Conservation (phyloP, 2,329 filamentous ascomycete genomes). For the Aspergillus floridensis region DNA sequence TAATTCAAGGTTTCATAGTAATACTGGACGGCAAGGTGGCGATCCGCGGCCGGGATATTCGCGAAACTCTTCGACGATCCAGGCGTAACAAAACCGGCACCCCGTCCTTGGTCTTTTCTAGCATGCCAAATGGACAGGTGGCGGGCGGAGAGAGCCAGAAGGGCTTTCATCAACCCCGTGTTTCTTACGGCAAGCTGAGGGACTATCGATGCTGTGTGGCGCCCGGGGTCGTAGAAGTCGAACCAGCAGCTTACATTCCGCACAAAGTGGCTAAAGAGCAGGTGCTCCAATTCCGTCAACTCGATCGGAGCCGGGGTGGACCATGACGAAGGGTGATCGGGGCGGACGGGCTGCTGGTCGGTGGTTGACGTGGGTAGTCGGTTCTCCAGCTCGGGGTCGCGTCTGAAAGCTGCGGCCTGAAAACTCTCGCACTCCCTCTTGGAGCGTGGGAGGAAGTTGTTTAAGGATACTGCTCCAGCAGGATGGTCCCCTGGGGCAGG, state of each 20-base stretch:
- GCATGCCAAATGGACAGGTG: constrained; percentile 44
- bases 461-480: constrained; percentile 8
- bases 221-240: constrained; percentile 45
- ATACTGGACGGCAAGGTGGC: constrained; percentile 50
- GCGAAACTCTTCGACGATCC: background rate
- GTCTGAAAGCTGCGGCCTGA: constrained; percentile 18
- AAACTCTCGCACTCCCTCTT: constrained; percentile 19
- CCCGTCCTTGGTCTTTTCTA: background rate
- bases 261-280: constrained; percentile 17
- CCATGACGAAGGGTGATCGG: constrained; percentile 19
- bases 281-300: constrained; percentile 10
- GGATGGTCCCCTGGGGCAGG: constrained; percentile 27
- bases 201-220: constrained; percentile 39
- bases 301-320: constrained; percentile 10
- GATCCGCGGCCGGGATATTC: constrained; percentile 25
- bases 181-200: constrained; percentile 51
- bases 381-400: constrained; percentile 17
- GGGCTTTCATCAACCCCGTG: constrained; percentile 56
- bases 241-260: constrained; percentile 35
- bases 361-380: constrained; percentile 25
- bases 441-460: constrained; percentile 8
- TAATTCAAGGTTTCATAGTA: constrained; percentile 65
- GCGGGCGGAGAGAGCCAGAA: constrained; percentile 56
- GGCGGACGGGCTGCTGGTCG: background rate
- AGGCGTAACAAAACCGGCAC: background rate